phyloP scores from a whole-genome alignment of 2,329 filamentous ascomycete species.

The Alternaria infectoria region DNA sequence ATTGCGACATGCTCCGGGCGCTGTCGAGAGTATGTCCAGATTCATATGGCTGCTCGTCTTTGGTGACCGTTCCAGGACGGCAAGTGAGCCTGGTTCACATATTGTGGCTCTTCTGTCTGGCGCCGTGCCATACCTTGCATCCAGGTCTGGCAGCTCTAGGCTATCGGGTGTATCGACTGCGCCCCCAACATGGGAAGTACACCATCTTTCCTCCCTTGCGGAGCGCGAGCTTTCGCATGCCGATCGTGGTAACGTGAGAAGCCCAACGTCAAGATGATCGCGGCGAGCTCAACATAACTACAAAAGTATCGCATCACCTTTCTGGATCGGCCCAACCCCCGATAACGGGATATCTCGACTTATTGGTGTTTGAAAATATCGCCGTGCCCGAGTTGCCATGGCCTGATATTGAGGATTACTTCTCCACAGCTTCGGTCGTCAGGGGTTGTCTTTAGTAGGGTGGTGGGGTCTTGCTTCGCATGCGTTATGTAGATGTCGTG shows the following conservation, averaged over 20 bases:
- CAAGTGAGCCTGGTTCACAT: slow-evolving; percentile 2
- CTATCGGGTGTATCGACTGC: slow-evolving; percentile 1
- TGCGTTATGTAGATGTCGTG: slow-evolving; percentile 37
- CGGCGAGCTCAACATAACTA: background rate
- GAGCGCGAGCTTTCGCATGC: background rate
- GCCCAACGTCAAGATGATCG: background rate
- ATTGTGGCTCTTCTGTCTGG: background rate
- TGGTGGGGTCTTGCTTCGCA: slow-evolving; percentile 16
- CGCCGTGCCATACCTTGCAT: background rate
- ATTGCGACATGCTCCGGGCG: background rate
- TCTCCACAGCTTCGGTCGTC: background rate
- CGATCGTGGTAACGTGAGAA: background rate
- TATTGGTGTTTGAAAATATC: background rate
- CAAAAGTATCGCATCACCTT: background rate
- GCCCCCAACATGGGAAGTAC: background rate
- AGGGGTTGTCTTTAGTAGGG: background rate
- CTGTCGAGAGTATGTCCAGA: background rate
- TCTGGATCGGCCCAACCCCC: background rate
- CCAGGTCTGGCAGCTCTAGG: slow-evolving; percentile 4
- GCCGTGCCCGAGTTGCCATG: background rate
- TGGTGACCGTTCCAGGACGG: background rate
- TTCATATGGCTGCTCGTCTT: background rate
- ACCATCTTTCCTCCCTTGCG: background rate
- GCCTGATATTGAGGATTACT: background rate
- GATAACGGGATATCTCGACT: background rate